Evolutionary conservation across 202 grass and related monocot species (phyloP), one percentile per base, ranked within the genome.

Genomic region (Zoysia matrella): DNA sequence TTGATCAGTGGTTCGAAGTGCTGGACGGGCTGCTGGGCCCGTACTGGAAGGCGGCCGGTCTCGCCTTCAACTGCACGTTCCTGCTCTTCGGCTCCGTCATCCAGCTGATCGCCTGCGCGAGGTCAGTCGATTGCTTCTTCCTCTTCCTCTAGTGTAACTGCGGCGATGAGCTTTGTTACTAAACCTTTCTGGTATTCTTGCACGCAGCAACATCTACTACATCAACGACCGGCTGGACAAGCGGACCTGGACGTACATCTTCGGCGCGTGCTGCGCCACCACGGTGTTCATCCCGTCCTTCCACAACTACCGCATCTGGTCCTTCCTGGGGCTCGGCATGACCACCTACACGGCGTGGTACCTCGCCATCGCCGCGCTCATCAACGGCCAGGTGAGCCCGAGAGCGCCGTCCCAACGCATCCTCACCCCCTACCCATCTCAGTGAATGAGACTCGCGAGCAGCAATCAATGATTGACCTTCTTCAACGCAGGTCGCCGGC

Each of bases 231-330:
- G 89, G 75, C 86, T 98, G 67, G 95, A 98, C 82, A 98, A 98
- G 92, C 77, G 95, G 89, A 98, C 95, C 16, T 98, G 95, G 95
- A 98, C 95, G 83, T 98, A 98, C 92, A 98, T 98, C 80, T 98
- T 98, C 65, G 95, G 95, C 44, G 95, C 95, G 10, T 98, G 95
- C 80, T 98, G 95, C 80, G 95, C 95, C 22, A 22, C 22, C 22
- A 22, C 22, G 22, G 22, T 22, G 22, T 22, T 22, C 22, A 22
- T 22, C 22, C 95, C 95, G 3, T 98, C 95, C 45, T 98, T 98
- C 90, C 95, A 98, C 92, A 98, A 98, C 87, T 98, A 98, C 82
- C 85, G 95, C 83, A 93, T 98, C 81, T 98, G 95, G 92, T 98
- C 95, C 84, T 98, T 98, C 89, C 89, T 98, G 30, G 95, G 95